A percentile compares a stretch with the other conserved stretches of the same genome.
Evolutionary conservation across 2,329 filamentous ascomycete genomes (phyloP).

Genomic region (Xenoacremonium recifei): DNA sequence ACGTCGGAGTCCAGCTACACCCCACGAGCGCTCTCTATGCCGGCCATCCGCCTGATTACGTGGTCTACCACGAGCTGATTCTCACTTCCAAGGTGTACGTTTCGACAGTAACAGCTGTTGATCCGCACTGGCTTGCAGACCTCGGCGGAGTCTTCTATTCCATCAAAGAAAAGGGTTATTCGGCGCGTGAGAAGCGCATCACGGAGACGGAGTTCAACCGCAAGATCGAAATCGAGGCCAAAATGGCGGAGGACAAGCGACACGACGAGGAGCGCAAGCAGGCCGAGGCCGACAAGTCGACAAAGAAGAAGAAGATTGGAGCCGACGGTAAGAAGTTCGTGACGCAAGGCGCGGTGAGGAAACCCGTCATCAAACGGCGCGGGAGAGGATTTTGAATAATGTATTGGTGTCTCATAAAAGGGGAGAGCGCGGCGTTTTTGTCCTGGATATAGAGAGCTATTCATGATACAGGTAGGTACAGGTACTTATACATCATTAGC

Average conservation of each 20-base stretch:
- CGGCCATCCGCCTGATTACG: conserved; percentile 93
- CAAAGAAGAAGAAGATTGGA: conserved; percentile 39
- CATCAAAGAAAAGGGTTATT: conserved; percentile 96
- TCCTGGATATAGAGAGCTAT: not conserved
- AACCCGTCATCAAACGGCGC: conserved; percentile 56
- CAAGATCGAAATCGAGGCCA: conserved; percentile 87
- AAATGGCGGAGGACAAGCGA: conserved; percentile 86
- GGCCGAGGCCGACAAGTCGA: conserved; percentile 46
- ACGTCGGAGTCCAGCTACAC: conserved; percentile 90
- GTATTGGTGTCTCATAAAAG: too few relatives aligned
- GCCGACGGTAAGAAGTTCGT: conserved; percentile 54
- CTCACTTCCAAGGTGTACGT: conserved; percentile 98
- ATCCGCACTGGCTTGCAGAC: conserved; percentile 96
- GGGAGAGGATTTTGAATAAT: conserved; percentile 54
- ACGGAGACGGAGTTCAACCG: conserved; percentile 90
- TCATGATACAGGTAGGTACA: not conserved
- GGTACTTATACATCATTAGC: too few relatives aligned
- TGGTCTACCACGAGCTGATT: conserved; percentile 97
- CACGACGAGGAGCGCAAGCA: conserved; percentile 57
- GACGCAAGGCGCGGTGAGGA: conserved; percentile 61
- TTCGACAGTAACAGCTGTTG: conserved; percentile 92
- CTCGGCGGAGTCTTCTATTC: conserved; percentile 96
- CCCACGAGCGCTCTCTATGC: conserved; percentile 93
- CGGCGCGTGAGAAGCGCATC: conserved; percentile 77
- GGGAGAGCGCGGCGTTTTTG: not conserved